A percentile compares a stretch with the other conserved stretches of the same genome.
Evolutionary conservation across 768 basidiomycete species (phyloP).

Genomic region (Tylopilus rubrobrunneus): DNA sequence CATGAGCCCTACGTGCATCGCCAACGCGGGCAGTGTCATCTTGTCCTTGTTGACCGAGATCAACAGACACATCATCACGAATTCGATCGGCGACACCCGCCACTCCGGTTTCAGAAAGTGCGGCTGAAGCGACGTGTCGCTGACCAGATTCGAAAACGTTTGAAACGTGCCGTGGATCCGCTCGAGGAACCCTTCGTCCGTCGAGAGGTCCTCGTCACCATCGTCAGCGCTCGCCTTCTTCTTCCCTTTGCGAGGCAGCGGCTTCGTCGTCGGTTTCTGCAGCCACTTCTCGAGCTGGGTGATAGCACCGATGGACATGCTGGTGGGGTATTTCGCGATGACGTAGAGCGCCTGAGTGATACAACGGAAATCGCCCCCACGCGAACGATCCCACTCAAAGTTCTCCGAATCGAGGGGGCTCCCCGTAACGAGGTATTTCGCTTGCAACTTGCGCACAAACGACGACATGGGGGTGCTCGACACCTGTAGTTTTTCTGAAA

Average conservation of each 20-base stretch:
- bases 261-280: conserved; percentile 16
- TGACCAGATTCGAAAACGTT: conserved; percentile 45
- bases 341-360: conserved; percentile 51
- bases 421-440: conserved; percentile 40
- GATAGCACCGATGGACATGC: conserved; percentile 29
- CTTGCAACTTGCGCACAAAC: conserved; percentile 57
- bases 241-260: conserved; percentile 12
- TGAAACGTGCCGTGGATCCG: conserved; percentile 41
- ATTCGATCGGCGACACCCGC: conserved; percentile 67
- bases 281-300: conserved; percentile 52
- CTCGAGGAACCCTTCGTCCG: conserved; percentile 31
- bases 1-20: conserved; percentile 47
- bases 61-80: conserved; percentile 53
- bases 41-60: conserved; percentile 46
- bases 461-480: conserved; percentile 51
- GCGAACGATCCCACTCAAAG: conserved; percentile 48
- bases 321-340: conserved; percentile 43
- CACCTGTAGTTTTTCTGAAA: conserved; percentile 65
- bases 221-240: conserved; percentile 17
- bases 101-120: conserved; percentile 38
- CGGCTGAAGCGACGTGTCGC: conserved; percentile 31
- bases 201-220: conserved; percentile 20
- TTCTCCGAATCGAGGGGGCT: conserved; percentile 32
- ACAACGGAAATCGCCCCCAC: conserved; percentile 56
- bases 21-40: conserved; percentile 38